Percentiles rank a stretch among this genome's conserved stretches.
Conservation (phyloP, 192 early-diverging fungal species). For the Rhizophagus sp. region DNA sequence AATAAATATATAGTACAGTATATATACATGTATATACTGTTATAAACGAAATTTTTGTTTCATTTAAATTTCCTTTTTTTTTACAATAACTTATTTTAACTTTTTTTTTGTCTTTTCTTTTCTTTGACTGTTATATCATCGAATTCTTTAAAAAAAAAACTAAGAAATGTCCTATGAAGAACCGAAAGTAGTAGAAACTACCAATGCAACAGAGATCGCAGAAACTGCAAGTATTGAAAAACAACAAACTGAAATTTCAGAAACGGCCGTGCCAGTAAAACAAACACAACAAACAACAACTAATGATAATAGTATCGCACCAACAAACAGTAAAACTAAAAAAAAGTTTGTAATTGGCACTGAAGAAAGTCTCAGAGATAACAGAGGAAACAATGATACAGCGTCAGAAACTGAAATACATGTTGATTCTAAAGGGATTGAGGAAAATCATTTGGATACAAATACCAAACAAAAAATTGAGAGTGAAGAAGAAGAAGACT, state of each 20-base stretch:
- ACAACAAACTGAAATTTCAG: background rate
- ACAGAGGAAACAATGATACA: background rate
- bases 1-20: background rate
- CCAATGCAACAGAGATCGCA: background rate
- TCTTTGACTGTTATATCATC: background rate
- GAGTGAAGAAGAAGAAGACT: background rate
- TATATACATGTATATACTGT: background rate
- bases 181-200: background rate
- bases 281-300: background rate
- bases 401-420: background rate
- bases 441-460: conserved; percentile 13
- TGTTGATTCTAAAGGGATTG: background rate
- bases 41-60: too few species aligned
- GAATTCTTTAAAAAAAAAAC: background rate
- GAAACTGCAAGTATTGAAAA: background rate
- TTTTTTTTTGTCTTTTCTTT: too few species aligned
- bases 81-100: too few species aligned
- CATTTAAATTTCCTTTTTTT: too few species aligned
- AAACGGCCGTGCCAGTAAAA: background rate
- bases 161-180: background rate
- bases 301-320: background rate
- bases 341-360: conserved; percentile 15
- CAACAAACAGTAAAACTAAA: background rate
- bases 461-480: background rate
- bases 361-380: background rate